Conservation (phyloP, 768 basidiomycete species). For the Lactarius sanguifluus region DNA sequence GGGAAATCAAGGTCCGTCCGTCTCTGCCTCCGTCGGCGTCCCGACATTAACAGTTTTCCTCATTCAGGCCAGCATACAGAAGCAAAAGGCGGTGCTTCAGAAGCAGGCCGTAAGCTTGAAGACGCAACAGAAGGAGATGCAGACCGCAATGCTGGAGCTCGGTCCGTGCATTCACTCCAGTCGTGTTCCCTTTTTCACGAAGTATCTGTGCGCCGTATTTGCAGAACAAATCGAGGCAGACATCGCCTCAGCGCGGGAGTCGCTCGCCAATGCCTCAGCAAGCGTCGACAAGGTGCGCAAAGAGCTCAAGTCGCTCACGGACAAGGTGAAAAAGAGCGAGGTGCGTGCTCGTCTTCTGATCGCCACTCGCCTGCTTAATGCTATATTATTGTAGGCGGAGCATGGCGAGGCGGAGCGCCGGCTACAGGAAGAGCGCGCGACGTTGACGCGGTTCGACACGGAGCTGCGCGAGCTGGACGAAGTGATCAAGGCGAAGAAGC, state of each 20-base stretch:
- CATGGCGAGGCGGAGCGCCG: slow-evolving; percentile 66
- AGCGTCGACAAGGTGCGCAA: slow-evolving; percentile 24
- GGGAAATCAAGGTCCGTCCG: slow-evolving; percentile 75
- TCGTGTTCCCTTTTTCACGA: background rate
- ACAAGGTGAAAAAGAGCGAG: slow-evolving; percentile 16
- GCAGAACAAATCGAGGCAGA: slow-evolving; percentile 83
- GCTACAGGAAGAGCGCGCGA: slow-evolving; percentile 83
- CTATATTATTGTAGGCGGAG: slow-evolving; percentile 42
- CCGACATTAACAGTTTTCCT: background rate
- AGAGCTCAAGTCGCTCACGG: slow-evolving; percentile 17
- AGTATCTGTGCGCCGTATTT: background rate
- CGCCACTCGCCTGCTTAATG: background rate
- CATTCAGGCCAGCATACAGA: slow-evolving; percentile 69
- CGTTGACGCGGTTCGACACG: slow-evolving; percentile 82
- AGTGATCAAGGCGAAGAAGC: slow-evolving; percentile 80
- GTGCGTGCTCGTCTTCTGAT: background rate
- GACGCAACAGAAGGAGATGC: slow-evolving; percentile 84
- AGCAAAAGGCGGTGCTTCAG: slow-evolving; percentile 77
- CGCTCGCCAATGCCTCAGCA: slow-evolving; percentile 6
- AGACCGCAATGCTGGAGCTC: slow-evolving; percentile 84
- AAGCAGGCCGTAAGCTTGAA: slow-evolving; percentile 83
- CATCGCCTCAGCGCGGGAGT: slow-evolving; percentile 39
- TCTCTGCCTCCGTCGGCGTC: background rate
- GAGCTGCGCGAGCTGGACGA: slow-evolving; percentile 83
- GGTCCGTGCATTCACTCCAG: slow-evolving; percentile 48